Percentiles rank a stretch among this genome's conserved stretches.
Evolutionary conservation across 140 eudicot species (phyloP).

Genomic region (Senecio squalidus): DNA sequence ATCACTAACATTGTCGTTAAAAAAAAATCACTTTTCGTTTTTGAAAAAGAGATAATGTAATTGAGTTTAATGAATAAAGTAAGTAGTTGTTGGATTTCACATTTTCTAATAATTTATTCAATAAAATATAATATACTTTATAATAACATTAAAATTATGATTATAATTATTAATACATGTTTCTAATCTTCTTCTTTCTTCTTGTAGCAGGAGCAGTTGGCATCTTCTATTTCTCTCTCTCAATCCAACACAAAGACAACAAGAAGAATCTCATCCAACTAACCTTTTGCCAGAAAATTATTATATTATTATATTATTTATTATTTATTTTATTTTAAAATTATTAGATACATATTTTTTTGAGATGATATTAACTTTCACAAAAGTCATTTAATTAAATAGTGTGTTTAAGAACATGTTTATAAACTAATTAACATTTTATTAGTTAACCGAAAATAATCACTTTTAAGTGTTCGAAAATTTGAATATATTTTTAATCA

Average conservation of each 20-base stretch:
- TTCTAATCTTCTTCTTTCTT: conserved; percentile 20
- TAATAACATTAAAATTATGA: not conserved
- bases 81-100: conserved; percentile 19
- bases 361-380: no score
- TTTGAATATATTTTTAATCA: no score
- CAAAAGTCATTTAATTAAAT: no score
- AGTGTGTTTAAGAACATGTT: no score
- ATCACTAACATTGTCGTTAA: no score
- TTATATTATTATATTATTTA: not conserved
- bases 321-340: not conserved
- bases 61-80: conserved; percentile 15
- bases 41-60: no score
- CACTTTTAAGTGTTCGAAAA: no score
- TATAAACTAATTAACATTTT: no score
- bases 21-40: no score
- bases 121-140: not conserved
- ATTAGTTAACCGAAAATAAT: no score
- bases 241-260: conserved; percentile 33
- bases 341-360: no score
- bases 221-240: conserved; percentile 32
- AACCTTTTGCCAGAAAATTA: conserved; percentile 10
- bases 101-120: not conserved
- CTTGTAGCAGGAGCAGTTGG: conserved; percentile 33
- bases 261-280: conserved; percentile 37
- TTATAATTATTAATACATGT: not conserved